A percentile compares a stretch with the other conserved stretches of the same genome.
These are phyloP conservation scores for Amanita thiersii DNA, from an alignment of 768 basidiomycete genomes.

Conservation along the genomic window DNA sequence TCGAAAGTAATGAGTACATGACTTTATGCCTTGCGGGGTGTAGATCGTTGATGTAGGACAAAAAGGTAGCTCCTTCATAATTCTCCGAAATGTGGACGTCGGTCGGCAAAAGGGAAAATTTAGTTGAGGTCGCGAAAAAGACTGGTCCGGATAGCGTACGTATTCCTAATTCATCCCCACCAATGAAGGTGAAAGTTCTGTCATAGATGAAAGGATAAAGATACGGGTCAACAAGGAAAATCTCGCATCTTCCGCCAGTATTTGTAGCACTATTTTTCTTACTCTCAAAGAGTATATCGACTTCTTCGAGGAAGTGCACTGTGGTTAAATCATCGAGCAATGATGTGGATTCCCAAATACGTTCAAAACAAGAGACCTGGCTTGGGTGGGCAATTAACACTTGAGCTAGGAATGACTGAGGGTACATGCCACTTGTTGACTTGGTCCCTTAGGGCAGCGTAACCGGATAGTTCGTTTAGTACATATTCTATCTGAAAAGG, in stretches of 20 bases:
- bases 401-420: neutral
- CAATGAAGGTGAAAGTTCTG: conserved; percentile 28
- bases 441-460: conserved; percentile 31
- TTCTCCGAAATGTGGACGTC: conserved; percentile 27
- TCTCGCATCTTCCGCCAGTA: neutral
- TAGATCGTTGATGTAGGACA: conserved; percentile 50
- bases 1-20: conserved; percentile 24
- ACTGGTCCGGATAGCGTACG: conserved; percentile 21
- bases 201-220: conserved; percentile 32
- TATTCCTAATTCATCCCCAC: conserved; percentile 14
- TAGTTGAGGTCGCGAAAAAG: conserved; percentile 30
- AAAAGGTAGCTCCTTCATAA: conserved; percentile 21
- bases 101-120: conserved; percentile 37
- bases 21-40: conserved; percentile 21
- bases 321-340: conserved; percentile 14
- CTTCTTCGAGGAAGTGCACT: conserved; percentile 14
- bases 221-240: conserved; percentile 30
- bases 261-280: neutral
- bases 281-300: conserved; percentile 16
- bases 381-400: conserved; percentile 17
- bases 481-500: conserved; percentile 34
- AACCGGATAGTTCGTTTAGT: conserved; percentile 40
- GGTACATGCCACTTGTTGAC: conserved; percentile 26
- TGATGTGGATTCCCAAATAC: conserved; percentile 39
- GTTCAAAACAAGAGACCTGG: conserved; percentile 48